Conservation (phyloP, 2,329 filamentous ascomycete genomes). For the Nothopassalora personata region DNA sequence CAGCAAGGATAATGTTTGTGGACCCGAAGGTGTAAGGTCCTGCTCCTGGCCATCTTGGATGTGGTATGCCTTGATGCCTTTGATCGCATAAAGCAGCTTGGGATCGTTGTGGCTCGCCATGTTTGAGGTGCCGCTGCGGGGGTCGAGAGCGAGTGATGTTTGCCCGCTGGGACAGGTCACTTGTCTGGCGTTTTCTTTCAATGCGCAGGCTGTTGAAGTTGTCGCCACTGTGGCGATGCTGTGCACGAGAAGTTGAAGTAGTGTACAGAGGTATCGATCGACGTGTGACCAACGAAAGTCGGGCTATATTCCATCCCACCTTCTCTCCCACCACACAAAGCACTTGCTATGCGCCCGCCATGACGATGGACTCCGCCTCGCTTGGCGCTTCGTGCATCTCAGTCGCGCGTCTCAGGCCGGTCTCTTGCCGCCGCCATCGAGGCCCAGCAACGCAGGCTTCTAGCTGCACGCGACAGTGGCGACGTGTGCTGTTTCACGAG, state of each 20-base stretch:
- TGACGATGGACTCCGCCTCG: neutral
- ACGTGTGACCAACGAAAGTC: neutral
- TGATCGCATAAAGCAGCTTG: constrained; percentile 56
- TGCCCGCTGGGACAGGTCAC: neutral
- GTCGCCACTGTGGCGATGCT: neutral
- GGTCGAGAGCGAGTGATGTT: neutral
- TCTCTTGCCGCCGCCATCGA: neutral
- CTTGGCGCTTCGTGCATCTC: neutral
- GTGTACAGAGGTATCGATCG: neutral
- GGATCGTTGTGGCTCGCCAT: constrained; percentile 52
- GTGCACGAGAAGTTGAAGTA: neutral
- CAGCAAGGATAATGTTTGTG: constrained; percentile 84
- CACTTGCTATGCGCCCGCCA: neutral
- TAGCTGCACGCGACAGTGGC: neutral
- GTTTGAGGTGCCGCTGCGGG: constrained; percentile 12
- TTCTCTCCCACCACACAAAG: neutral
- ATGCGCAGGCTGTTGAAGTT: neutral
- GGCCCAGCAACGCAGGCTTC: neutral
- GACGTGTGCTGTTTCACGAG: neutral
- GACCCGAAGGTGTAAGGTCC: constrained; percentile 74
- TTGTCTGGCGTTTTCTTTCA: neutral
- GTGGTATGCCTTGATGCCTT: constrained; percentile 86
- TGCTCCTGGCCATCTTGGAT: constrained; percentile 82
- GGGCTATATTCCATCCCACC: neutral
- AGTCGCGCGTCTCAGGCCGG: neutral